Percentiles rank a stretch among this genome's conserved stretches.
Conservation (phyloP, 164 flowering plant genomes). For the Sextonia rubra region DNA sequence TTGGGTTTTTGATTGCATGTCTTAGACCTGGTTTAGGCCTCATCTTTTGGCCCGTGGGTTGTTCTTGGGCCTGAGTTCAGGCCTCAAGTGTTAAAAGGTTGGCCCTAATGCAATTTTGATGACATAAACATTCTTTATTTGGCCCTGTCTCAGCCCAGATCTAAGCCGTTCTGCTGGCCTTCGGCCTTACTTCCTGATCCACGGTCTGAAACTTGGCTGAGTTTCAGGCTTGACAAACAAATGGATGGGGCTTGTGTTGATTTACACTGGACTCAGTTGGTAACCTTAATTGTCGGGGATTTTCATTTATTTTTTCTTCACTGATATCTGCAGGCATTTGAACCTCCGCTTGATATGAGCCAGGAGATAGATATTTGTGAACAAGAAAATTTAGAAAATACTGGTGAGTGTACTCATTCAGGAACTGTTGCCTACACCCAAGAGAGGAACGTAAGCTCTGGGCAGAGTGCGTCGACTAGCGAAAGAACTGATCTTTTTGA, state of each 20-base stretch:
- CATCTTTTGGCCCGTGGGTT: neutral
- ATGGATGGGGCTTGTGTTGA: neutral
- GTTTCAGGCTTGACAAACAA: neutral
- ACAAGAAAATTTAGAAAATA: conserved; percentile 25
- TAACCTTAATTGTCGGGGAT: neutral
- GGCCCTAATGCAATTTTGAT: neutral
- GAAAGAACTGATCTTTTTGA: conserved; percentile 24
- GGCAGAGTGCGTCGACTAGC: conserved; percentile 31
- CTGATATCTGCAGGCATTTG: conserved; percentile 64
- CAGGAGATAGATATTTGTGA: conserved; percentile 54
- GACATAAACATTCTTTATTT: neutral
- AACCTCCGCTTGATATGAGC: conserved; percentile 91
- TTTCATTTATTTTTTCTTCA: neutral
- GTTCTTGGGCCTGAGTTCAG: too few species aligned
- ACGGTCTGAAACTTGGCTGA: neutral
- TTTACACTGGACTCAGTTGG: neutral
- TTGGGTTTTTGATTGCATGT: neutral
- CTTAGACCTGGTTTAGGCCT: neutral
- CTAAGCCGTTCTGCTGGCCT: neutral
- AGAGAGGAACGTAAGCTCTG: conserved; percentile 25
- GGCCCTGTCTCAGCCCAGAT: neutral
- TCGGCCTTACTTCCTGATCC: neutral
- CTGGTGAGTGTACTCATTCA: conserved; percentile 8
- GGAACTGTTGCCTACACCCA: conserved; percentile 10
- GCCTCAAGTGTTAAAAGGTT: too few species aligned